Percentiles rank a stretch among this genome's conserved stretches.
Evolutionary conservation across 1,139 yeast genomes (phyloP).

Genomic region (Debaryomycetaceae sp.): DNA sequence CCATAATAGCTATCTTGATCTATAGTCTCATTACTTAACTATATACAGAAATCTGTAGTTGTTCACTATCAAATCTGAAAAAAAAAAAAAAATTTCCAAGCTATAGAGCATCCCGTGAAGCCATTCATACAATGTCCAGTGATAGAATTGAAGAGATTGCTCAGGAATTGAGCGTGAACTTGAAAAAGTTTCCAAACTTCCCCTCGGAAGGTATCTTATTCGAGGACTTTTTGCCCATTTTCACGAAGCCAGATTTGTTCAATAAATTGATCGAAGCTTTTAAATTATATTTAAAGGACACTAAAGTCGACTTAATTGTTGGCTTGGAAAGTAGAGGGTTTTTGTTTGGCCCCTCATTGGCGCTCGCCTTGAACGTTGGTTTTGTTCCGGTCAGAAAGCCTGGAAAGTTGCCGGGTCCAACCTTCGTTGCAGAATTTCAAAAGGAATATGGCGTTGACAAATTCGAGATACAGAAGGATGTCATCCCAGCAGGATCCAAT

Average conservation of each 20-base stretch:
- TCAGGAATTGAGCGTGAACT: conserved; percentile 57
- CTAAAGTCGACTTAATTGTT: conserved; percentile 79
- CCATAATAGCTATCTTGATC: too few species aligned
- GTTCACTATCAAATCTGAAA: too few species aligned
- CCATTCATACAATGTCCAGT: background rate
- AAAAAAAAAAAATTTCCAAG: too few species aligned
- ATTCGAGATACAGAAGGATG: conserved; percentile 83
- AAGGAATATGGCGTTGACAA: conserved; percentile 92
- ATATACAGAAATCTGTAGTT: too few species aligned
- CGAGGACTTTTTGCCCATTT: conserved; percentile 94
- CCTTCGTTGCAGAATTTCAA: conserved; percentile 65
- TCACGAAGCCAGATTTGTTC: conserved; percentile 77
- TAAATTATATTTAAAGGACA: conserved; percentile 64
- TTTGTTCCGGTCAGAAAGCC: conserved; percentile 93
- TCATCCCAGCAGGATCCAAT: conserved; percentile 75
- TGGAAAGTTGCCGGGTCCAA: conserved; percentile 91
- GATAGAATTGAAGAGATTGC: conserved; percentile 44
- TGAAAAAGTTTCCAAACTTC: conserved; percentile 87
- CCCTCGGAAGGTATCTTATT: conserved; percentile 90
- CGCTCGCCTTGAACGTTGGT: conserved; percentile 83
- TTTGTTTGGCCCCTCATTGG: conserved; percentile 91
- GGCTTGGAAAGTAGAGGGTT: conserved; percentile 98
- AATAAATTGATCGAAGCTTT: conserved; percentile 79
- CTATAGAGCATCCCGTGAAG: too few species aligned
- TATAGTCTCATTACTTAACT: too few species aligned